A percentile compares a stretch with the other conserved stretches of the same genome.
These are phyloP conservation scores for Citrullus amarus DNA, from an alignment of 306 rosid species.

Conservation along the genomic window DNA sequence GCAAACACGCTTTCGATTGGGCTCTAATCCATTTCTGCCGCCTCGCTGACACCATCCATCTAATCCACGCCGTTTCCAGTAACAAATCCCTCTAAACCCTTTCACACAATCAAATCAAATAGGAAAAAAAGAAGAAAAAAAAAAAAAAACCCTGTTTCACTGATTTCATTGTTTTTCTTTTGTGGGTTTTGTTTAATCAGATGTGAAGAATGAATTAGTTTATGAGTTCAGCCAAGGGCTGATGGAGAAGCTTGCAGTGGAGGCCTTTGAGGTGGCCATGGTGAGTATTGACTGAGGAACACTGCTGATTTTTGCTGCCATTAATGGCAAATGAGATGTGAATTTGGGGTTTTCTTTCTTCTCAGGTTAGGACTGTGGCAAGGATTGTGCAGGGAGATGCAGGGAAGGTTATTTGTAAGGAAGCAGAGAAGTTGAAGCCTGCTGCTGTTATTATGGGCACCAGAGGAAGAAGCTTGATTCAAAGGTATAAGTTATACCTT, in stretches of 20 bases:
- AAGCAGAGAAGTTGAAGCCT: conserved; percentile 19
- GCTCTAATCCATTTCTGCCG: conserved; percentile 61
- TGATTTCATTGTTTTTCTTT: neutral
- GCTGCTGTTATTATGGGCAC: conserved; percentile 23
- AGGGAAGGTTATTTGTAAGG: conserved; percentile 15
- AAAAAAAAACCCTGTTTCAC: neutral
- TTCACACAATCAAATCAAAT: neutral
- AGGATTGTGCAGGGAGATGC: conserved; percentile 20
- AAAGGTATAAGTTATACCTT: conserved; percentile 1
- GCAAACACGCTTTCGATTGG: conserved; percentile 92
- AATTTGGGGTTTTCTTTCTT: neutral
- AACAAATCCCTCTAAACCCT: neutral
- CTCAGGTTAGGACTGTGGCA: conserved; percentile 15
- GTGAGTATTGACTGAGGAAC: conserved; percentile 20
- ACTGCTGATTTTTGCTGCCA: neutral
- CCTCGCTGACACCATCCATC: conserved; percentile 78
- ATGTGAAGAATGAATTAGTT: conserved; percentile 45
- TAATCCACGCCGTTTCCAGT: conserved; percentile 77
- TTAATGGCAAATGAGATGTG: neutral
- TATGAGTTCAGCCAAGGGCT: conserved; percentile 42
- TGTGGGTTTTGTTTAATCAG: conserved; percentile 15
- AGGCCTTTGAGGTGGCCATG: conserved; percentile 59
- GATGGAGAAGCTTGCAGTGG: conserved; percentile 75
- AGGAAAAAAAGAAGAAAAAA: no score
- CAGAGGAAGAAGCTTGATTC: conserved; percentile 18